phyloP scores from a whole-genome alignment of 176 grass and related monocot species.

The Ampelocalamus luodianensis region DNA sequence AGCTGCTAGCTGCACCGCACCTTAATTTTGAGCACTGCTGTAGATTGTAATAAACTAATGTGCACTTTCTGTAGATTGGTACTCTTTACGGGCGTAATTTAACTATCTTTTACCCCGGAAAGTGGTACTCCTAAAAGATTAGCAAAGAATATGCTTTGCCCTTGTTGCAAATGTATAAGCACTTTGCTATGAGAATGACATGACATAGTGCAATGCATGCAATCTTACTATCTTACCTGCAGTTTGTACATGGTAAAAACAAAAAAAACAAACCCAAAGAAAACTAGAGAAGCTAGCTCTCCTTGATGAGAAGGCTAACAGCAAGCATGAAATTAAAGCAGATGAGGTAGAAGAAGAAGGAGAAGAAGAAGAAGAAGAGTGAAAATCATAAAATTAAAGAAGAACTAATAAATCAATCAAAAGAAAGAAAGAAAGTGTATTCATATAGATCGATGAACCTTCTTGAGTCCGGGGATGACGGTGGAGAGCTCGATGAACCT shows the following conservation, averaged over 20 bases:
- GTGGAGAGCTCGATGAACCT: slow-evolving; percentile 76
- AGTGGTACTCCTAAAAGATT: background rate
- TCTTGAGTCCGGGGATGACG: slow-evolving; percentile 78
- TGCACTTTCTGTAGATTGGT: background rate
- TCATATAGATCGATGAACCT: slow-evolving; percentile 46
- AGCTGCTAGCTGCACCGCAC: background rate
- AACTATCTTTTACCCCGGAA: background rate
- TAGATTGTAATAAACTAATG: background rate
- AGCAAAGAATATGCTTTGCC: slow-evolving; percentile 4
- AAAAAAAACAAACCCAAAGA: background rate
- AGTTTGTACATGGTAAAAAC: background rate
- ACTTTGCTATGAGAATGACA: background rate
- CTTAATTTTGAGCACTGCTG: background rate
- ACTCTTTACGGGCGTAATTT: background rate
- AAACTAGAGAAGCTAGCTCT: background rate
- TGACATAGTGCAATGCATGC: slow-evolving; percentile 6
- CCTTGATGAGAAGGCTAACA: background rate
- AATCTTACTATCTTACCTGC: slow-evolving; percentile 10
- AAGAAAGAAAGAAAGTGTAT: background rate
- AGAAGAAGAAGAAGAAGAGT: background rate
- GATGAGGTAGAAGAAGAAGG: too few relatives aligned
- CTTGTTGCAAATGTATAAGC: background rate
- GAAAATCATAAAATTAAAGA: background rate
- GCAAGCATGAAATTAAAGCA: slow-evolving; percentile 39
- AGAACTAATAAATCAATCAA: background rate